Evolutionary conservation across 257 asterid genomes (phyloP).

Genomic region (Dorcoceras hygrometricum): DNA sequence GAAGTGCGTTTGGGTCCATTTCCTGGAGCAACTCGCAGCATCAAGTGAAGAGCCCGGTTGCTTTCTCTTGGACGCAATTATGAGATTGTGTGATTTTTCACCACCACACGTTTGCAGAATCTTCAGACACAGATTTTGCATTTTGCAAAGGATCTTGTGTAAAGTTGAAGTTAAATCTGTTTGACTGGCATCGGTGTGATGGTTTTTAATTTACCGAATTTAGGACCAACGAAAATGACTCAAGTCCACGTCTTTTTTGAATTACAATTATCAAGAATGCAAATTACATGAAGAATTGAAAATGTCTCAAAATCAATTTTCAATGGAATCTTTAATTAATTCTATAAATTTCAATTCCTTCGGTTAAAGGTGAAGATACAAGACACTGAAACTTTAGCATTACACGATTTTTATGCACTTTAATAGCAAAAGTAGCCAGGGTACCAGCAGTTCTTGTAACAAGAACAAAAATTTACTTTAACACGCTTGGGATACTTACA

Average conservation of each 20-base stretch:
- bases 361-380: not conserved
- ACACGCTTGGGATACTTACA: not conserved
- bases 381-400: not conserved
- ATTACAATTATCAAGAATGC: not conserved
- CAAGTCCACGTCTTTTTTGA: not conserved
- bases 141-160: not conserved
- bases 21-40: slow-evolving; percentile 59
- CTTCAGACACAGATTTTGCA: not conserved
- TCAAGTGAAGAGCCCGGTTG: slow-evolving; percentile 69
- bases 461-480: slow-evolving; percentile 26
- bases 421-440: slow-evolving; percentile 31
- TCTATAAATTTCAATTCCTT: no score
- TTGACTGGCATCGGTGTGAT: not conserved
- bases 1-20: slow-evolving; percentile 58
- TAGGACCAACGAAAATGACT: not conserved
- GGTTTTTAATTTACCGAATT: not conserved
- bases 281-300: no score
- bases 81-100: not conserved
- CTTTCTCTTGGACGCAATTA: slow-evolving; percentile 53
- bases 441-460: slow-evolving; percentile 32
- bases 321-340: no score
- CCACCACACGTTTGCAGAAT: not conserved
- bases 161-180: not conserved
- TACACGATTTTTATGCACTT: slow-evolving; percentile 10
- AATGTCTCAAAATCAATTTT: no score